phyloP scores from a whole-genome alignment of 179 eudicot species.

The Actinidia polygama region DNA sequence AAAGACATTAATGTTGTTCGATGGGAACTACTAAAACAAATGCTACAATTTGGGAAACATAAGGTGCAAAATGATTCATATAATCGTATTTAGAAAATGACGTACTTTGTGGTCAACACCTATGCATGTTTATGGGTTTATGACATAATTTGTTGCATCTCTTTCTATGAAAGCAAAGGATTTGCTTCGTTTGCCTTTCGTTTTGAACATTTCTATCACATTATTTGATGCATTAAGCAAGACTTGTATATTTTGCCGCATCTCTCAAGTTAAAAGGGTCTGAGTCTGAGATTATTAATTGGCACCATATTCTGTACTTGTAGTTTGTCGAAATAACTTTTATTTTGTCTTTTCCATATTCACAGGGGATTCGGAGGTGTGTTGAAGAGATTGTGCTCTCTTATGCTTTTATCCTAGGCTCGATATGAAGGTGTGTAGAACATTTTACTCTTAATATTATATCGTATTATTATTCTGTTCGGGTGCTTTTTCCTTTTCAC shows the following conservation, averaged over 20 bases:
- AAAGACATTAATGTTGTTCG: conserved; percentile 59
- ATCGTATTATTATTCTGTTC: not conserved
- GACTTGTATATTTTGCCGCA: too few relatives aligned
- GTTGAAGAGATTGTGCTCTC: conserved; percentile 86
- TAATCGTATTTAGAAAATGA: not conserved
- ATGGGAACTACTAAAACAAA: conserved; percentile 80
- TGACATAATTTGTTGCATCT: not conserved
- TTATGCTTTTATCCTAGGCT: conserved; percentile 88
- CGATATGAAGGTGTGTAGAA: conserved; percentile 80
- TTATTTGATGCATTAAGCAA: too few relatives aligned
- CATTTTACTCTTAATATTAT: not conserved
- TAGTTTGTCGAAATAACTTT: not conserved
- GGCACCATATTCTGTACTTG: not conserved
- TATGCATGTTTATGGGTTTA: not conserved
- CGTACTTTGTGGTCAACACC: not conserved
- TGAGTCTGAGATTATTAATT: too few relatives aligned
- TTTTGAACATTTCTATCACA: too few relatives aligned
- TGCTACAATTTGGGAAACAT: conserved; percentile 70
- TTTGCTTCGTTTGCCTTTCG: too few relatives aligned
- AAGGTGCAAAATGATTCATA: conserved; percentile 48
- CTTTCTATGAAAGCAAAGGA: conserved; percentile 2
- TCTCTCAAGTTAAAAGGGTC: too few relatives aligned
- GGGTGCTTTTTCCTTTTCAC: not conserved
- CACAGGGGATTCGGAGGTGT: conserved; percentile 70
- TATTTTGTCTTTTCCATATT: conserved; percentile 19